Percentiles rank a stretch among this genome's conserved stretches.
Conservation (phyloP, 768 basidiomycete genomes). For the Harrya chromipes region DNA sequence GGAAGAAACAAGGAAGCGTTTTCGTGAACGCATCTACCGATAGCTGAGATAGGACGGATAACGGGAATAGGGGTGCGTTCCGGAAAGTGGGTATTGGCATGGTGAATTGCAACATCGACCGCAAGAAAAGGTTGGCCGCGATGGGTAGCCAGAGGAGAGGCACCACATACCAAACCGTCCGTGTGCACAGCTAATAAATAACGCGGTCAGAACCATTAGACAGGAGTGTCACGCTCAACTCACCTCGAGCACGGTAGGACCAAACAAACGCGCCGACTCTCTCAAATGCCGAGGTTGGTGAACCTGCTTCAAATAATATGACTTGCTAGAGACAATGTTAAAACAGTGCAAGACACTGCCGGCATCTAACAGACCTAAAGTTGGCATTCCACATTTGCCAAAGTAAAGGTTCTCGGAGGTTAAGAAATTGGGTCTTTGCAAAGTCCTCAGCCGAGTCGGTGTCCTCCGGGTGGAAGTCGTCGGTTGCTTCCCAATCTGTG, state of each 20-base stretch:
- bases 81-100: conserved; percentile 64
- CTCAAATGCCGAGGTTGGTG: conserved; percentile 91
- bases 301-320: conserved; percentile 93
- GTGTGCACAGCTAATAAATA: conserved; percentile 60
- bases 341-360: neutral
- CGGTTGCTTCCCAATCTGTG: conserved; percentile 84
- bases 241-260: conserved; percentile 77
- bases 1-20: conserved; percentile 65
- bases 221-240: conserved; percentile 8
- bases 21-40: conserved; percentile 52
- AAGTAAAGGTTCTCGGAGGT: conserved; percentile 80
- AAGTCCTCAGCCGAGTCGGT: conserved; percentile 81
- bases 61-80: conserved; percentile 52
- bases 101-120: conserved; percentile 81
- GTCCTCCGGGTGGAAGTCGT: conserved; percentile 89
- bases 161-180: conserved; percentile 92
- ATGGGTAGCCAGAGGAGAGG: conserved; percentile 93
- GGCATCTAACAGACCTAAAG: conserved; percentile 56
- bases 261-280: conserved; percentile 85
- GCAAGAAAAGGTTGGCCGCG: conserved; percentile 69
- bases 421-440: conserved; percentile 87
- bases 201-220: neutral
- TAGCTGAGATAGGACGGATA: conserved; percentile 45
- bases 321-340: conserved; percentile 55
- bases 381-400: conserved; percentile 85